phyloP scores from a whole-genome alignment of 306 rosid genomes.

The Aeschynomene evenia region DNA sequence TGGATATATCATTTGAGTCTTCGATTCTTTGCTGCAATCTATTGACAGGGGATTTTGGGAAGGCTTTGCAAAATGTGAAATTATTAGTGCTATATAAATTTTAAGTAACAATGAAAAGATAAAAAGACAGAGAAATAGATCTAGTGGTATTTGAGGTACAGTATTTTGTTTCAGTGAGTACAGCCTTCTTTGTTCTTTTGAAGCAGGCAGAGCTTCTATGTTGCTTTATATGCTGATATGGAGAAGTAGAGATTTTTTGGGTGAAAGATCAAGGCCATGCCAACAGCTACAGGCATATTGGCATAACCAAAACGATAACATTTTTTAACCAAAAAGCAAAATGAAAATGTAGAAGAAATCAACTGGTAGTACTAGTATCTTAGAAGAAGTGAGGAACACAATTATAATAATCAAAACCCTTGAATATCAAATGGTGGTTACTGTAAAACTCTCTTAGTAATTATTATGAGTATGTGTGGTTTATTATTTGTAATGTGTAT shows the following conservation, averaged over 20 bases:
- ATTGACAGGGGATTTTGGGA: not conserved
- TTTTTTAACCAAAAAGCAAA: not conserved
- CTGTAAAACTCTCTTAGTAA: not conserved
- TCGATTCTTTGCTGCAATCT: constrained; percentile 5
- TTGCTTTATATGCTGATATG: not conserved
- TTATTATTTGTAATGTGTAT: not conserved
- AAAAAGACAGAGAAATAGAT: not conserved
- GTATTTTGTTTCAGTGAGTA: not conserved
- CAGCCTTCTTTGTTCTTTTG: not conserved
- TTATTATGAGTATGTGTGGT: not conserved
- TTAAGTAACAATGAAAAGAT: not conserved
- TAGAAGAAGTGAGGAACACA: not conserved
- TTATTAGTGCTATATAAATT: constrained; percentile 1
- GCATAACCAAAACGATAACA: not conserved
- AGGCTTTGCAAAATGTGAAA: constrained; percentile 10
- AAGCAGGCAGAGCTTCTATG: not conserved
- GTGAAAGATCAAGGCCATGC: constrained; percentile 10
- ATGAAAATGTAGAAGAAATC: not conserved
- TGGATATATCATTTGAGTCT: constrained; percentile 10
- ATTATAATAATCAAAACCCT: not conserved
- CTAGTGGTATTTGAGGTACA: not conserved
- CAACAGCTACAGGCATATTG: not conserved
- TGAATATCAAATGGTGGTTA: constrained; percentile 7
- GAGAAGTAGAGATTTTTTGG: constrained; percentile 1
- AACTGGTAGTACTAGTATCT: not conserved